phyloP scores from a whole-genome alignment of 768 basidiomycete genomes.

The Sistotremastrum suecicum region DNA sequence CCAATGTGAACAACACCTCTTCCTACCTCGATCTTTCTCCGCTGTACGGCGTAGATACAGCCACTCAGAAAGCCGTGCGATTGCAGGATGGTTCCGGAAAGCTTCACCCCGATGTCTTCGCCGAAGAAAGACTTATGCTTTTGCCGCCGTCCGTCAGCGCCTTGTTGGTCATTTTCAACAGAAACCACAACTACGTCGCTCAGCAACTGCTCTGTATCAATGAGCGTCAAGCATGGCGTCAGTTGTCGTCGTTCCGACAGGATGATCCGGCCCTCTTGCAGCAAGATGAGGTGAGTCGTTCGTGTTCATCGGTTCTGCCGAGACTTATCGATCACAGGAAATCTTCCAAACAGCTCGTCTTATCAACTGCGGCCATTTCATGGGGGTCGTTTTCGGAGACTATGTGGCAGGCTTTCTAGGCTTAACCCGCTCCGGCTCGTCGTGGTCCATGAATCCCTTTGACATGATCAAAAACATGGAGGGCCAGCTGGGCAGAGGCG shows the following conservation, averaged over 20 bases:
- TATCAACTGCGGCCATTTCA: conserved; percentile 46
- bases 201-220: conserved; percentile 39
- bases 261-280: conserved; percentile 8
- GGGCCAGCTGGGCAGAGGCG: conserved; percentile 8
- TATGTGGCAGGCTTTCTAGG: conserved; percentile 48
- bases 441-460: conserved; percentile 39
- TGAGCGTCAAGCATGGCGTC: conserved; percentile 30
- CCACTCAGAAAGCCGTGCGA: conserved; percentile 27
- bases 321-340: conserved; percentile 12
- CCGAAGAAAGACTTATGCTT: conserved; percentile 36
- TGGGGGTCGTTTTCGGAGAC: conserved; percentile 38
- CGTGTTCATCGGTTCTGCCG: too few relatives aligned
- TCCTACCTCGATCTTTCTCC: conserved; percentile 45
- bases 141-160: conserved; percentile 40
- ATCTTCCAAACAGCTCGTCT: conserved; percentile 43
- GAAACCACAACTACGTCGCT: conserved; percentile 52
- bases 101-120: conserved; percentile 39
- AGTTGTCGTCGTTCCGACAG: conserved; percentile 16
- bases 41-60: conserved; percentile 36
- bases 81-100: conserved; percentile 36
- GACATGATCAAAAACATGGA: conserved; percentile 16
- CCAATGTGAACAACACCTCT: conserved; percentile 35
- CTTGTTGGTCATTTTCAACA: conserved; percentile 38
- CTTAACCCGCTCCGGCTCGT: conserved; percentile 31
- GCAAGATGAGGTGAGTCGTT: conserved; percentile 26